A percentile compares a stretch with the other conserved stretches of the same genome.
Evolutionary conservation across 208 protist species (phyloP).

Genomic region (Trypanosoma vivax): DNA sequence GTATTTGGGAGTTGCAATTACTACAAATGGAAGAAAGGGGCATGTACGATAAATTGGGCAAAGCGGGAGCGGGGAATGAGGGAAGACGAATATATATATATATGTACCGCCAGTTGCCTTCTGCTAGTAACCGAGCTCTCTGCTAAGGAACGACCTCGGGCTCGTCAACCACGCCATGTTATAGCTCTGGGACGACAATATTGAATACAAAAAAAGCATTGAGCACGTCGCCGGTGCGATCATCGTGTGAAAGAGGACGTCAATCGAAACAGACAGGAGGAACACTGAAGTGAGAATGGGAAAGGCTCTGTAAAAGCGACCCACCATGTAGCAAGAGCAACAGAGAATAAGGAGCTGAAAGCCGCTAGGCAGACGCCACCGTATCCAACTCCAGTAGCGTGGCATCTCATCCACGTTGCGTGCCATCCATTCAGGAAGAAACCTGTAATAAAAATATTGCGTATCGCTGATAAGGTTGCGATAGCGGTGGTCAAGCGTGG

Average conservation of each 20-base stretch:
- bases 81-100: too few species aligned
- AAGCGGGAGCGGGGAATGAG: too few species aligned
- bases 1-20: too few species aligned
- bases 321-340: conserved; percentile 62
- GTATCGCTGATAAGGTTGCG: conserved; percentile 81
- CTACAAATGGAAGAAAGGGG: too few species aligned
- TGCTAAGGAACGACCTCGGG: conserved; percentile 77
- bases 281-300: conserved; percentile 66
- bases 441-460: conserved; percentile 84
- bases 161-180: conserved; percentile 87
- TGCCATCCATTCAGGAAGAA: conserved; percentile 88
- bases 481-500: conserved; percentile 81
- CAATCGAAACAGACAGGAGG: conserved; percentile 43
- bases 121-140: conserved; percentile 77
- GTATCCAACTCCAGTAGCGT: conserved; percentile 84
- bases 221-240: conserved; percentile 74
- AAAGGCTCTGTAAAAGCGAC: conserved; percentile 68
- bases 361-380: conserved; percentile 62
- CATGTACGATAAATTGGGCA: too few species aligned
- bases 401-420: conserved; percentile 90
- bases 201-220: conserved; percentile 79
- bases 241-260: conserved; percentile 83
- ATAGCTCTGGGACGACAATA: conserved; percentile 74
- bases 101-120: background rate
- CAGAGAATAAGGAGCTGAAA: conserved; percentile 64